A percentile compares a stretch with the other conserved stretches of the same genome.
Conservation (phyloP, 2,329 filamentous ascomycete species). For the Phialophora chinensis region DNA sequence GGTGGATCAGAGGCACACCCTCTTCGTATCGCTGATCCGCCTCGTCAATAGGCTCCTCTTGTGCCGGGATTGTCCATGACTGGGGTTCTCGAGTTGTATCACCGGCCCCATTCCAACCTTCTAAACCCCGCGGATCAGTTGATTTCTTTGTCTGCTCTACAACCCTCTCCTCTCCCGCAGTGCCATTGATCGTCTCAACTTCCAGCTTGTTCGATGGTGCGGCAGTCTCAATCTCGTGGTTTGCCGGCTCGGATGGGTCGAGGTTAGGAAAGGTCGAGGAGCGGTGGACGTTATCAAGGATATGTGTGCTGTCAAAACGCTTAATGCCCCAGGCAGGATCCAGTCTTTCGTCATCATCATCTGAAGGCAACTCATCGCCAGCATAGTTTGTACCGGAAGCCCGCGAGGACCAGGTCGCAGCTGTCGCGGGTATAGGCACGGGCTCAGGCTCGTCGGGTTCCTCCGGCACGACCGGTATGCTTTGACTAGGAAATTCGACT, state of each 20-base stretch:
- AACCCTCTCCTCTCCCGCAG: background rate
- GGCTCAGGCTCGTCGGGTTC: background rate
- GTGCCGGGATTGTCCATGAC: slow-evolving; percentile 28
- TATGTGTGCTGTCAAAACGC: slow-evolving; percentile 32
- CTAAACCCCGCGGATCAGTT: slow-evolving; percentile 15
- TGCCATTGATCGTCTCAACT: background rate
- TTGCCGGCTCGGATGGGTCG: slow-evolving; percentile 1
- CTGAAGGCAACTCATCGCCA: slow-evolving; percentile 33
- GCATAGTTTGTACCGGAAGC: background rate
- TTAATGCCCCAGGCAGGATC: slow-evolving; percentile 40
- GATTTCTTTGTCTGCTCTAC: slow-evolving; percentile 9
- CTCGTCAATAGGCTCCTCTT: slow-evolving; percentile 23
- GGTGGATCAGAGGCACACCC: slow-evolving; percentile 36
- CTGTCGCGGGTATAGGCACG: background rate
- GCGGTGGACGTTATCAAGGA: slow-evolving; percentile 36
- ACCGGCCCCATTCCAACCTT: slow-evolving; percentile 22
- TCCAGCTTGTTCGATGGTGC: slow-evolving; percentile 6
- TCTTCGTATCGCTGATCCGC: slow-evolving; percentile 36
- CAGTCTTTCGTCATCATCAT: slow-evolving; percentile 35
- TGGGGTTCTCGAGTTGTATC: slow-evolving; percentile 14
- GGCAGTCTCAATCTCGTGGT: background rate
- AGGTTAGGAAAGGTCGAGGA: slow-evolving; percentile 38
- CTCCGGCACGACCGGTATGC: background rate
- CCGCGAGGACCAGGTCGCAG: slow-evolving; percentile 11
- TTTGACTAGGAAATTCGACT: background rate